Percentiles rank a stretch among this genome's conserved stretches.
Evolutionary conservation across 2,329 filamentous ascomycete species (phyloP).

Genomic region (Fusarium liriodendri): DNA sequence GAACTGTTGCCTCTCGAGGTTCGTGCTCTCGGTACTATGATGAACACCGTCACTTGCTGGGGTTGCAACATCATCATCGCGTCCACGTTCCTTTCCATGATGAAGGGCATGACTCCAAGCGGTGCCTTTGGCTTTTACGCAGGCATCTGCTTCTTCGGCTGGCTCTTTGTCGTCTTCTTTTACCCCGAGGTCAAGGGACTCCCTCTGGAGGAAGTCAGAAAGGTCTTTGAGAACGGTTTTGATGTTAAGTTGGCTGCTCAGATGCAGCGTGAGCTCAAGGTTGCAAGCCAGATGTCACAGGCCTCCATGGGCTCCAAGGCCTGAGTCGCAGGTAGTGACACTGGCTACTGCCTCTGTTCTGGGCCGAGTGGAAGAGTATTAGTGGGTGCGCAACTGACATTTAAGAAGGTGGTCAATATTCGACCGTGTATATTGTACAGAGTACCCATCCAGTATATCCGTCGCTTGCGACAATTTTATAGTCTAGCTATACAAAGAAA

Average conservation of each 20-base stretch:
- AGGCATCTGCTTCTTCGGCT: slow-evolving; percentile 59
- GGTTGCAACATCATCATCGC: slow-evolving; percentile 60
- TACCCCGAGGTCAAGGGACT: slow-evolving; percentile 64
- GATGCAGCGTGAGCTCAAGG: background rate
- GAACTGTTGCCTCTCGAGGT: slow-evolving; percentile 60
- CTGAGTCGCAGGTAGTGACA: background rate
- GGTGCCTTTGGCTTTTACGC: slow-evolving; percentile 64
- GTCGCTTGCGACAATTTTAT: background rate
- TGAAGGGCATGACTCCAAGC: slow-evolving; percentile 58
- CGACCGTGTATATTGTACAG: background rate
- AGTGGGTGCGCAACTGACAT: background rate
- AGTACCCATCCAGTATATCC: background rate
- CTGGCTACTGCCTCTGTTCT: background rate
- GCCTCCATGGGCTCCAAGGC: background rate
- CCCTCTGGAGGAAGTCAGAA: slow-evolving; percentile 61
- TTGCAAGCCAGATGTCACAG: background rate
- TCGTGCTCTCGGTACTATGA: slow-evolving; percentile 58
- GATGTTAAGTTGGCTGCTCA: slow-evolving; percentile 46
- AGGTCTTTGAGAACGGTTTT: slow-evolving; percentile 61
- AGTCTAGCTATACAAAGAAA: slow-evolving; percentile 6
- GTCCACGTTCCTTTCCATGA: slow-evolving; percentile 59
- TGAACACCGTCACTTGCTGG: slow-evolving; percentile 59
- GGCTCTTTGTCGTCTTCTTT: slow-evolving; percentile 54
- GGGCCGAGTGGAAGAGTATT: background rate
- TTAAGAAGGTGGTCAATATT: too few species aligned